Evolutionary conservation across 2,329 filamentous ascomycete genomes (phyloP).

Genomic region (Grosmannia penicillata): DNA sequence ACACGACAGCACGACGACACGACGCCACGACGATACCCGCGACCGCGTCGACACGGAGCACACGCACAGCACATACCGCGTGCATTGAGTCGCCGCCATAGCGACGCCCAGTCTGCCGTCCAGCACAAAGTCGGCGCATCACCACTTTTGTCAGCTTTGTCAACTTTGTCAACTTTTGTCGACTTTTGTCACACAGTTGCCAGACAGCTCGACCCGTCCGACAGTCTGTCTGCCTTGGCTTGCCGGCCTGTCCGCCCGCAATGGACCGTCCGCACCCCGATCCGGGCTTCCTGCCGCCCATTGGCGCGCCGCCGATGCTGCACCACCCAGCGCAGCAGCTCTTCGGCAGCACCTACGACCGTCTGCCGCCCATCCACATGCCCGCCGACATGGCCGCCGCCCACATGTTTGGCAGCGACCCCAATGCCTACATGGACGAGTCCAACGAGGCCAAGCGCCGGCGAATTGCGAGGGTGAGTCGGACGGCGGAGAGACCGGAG

Average conservation of each 20-base stretch:
- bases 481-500: not conserved
- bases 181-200: too few species aligned
- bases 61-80: too few species aligned
- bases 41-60: too few species aligned
- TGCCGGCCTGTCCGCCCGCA: too few species aligned
- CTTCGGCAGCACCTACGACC: constrained; percentile 50
- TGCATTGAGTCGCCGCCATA: too few species aligned
- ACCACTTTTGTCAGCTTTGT: too few species aligned
- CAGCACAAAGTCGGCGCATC: too few species aligned
- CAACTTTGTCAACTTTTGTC: too few species aligned
- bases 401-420: constrained; percentile 41
- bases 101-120: too few species aligned
- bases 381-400: constrained; percentile 38
- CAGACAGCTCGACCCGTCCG: not conserved
- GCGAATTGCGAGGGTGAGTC: constrained; percentile 68
- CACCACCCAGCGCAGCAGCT: constrained; percentile 55
- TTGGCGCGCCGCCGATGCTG: constrained; percentile 41
- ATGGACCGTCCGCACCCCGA: constrained; percentile 40
- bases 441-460: constrained; percentile 74
- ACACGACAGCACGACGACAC: too few species aligned
- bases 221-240: too few species aligned
- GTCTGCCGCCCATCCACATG: constrained; percentile 41
- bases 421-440: constrained; percentile 43
- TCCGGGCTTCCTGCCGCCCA: constrained; percentile 38
- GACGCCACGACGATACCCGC: too few species aligned